These are phyloP conservation scores for Lipomyces chichibuensis DNA, from an alignment of 805 yeast species.

Conservation along the genomic window DNA sequence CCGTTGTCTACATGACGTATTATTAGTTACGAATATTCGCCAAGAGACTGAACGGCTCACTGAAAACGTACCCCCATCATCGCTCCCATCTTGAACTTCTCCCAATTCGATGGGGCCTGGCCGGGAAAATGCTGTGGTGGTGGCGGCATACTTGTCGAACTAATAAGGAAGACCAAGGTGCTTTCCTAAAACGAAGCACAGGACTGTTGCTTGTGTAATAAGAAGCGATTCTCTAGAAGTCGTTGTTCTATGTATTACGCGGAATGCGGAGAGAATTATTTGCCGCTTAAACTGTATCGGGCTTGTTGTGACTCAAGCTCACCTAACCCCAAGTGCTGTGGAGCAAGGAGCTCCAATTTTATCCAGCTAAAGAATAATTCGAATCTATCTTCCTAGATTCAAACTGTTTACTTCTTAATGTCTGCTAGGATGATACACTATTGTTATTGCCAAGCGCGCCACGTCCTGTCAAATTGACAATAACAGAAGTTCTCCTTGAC, in stretches of 20 bases:
- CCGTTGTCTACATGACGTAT: conserved; percentile 53
- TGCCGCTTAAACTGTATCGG: not conserved
- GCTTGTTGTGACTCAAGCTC: not conserved
- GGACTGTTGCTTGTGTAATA: not conserved
- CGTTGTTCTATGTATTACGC: not conserved
- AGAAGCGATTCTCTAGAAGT: not conserved
- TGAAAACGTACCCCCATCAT: conserved; percentile 76
- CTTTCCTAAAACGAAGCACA: not conserved
- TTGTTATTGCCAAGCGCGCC: too few species aligned
- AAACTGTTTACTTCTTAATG: too few species aligned
- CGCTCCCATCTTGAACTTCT: conserved; percentile 97
- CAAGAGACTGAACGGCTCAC: not conserved
- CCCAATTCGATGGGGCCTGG: conserved; percentile 74
- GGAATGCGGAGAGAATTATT: not conserved
- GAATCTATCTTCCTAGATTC: too few species aligned
- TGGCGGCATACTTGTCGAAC: conserved; percentile 37
- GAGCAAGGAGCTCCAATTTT: not conserved
- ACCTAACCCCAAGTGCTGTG: not conserved
- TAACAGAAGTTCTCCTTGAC: too few species aligned
- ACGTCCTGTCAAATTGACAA: too few species aligned
- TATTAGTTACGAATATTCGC: not conserved
- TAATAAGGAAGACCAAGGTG: not conserved
- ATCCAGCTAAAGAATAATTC: too few species aligned
- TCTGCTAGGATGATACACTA: too few species aligned
- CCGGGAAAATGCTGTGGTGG: conserved; percentile 39